phyloP scores from a whole-genome alignment of 1,284 basidiomycete genomes.

The Ceratobasidium sp. region DNA sequence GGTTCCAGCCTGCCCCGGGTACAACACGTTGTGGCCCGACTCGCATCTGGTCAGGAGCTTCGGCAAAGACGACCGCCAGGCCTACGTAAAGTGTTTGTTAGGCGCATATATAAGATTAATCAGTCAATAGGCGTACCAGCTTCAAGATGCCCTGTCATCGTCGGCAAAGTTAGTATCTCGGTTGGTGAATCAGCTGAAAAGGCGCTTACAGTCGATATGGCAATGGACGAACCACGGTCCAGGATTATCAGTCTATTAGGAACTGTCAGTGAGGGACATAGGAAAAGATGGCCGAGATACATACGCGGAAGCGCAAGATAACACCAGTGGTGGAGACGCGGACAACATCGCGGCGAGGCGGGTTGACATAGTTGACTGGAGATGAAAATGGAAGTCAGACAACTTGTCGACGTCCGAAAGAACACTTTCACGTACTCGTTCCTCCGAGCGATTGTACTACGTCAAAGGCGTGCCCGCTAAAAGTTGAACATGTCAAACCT shows the following conservation, averaged over 20 bases:
- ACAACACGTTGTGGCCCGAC: slow-evolving; percentile 12
- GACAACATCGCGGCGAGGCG: slow-evolving; percentile 41
- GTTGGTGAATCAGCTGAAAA: background rate
- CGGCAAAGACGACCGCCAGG: slow-evolving; percentile 38
- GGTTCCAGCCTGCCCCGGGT: slow-evolving; percentile 10
- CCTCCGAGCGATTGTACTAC: slow-evolving; percentile 37
- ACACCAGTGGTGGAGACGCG: slow-evolving; percentile 33
- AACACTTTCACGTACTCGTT: slow-evolving; percentile 5
- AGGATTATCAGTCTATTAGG: slow-evolving; percentile 24
- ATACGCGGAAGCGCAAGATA: slow-evolving; percentile 25
- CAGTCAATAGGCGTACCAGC: slow-evolving; percentile 15
- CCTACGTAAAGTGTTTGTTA: background rate
- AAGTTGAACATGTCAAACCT: background rate
- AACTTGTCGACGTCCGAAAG: background rate
- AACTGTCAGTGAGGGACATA: background rate
- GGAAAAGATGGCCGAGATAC: background rate
- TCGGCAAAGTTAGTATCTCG: background rate
- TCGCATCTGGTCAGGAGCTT: slow-evolving; percentile 22
- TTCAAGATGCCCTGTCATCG: slow-evolving; percentile 31
- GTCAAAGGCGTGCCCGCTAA: slow-evolving; percentile 32
- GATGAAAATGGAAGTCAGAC: background rate
- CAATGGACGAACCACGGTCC: slow-evolving; percentile 37
- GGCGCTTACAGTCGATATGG: slow-evolving; percentile 39
- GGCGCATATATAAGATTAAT: background rate
- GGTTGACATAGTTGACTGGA: slow-evolving; percentile 37